phyloP scores from a whole-genome alignment of 345 rosid genomes.

The Pistacia atlantica region DNA sequence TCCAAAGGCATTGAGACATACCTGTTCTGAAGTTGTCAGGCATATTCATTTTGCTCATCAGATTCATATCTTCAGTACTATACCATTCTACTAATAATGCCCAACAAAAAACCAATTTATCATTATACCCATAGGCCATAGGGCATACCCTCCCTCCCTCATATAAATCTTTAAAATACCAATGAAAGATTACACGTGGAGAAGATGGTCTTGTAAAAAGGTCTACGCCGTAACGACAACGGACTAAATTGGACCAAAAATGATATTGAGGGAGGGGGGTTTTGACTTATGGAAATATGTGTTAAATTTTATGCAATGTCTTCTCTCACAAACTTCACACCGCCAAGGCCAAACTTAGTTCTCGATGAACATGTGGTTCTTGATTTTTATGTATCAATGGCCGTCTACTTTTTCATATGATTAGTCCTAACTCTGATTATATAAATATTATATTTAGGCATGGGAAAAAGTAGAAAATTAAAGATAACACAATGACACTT shows the following conservation, averaged over 20 bases:
- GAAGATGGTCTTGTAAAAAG: conserved; percentile 7
- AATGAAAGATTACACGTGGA: conserved; percentile 27
- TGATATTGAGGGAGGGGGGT: conserved; percentile 15
- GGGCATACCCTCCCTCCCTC: too few relatives aligned
- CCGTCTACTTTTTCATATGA: too few relatives aligned
- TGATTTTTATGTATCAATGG: too few relatives aligned
- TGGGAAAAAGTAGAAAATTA: not conserved
- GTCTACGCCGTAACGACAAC: conserved; percentile 57
- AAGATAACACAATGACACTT: not conserved
- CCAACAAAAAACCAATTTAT: too few relatives aligned
- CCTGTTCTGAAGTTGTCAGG: conserved; percentile 1
- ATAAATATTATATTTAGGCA: not conserved
- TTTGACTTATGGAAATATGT: conserved; percentile 34
- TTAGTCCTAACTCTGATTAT: too few relatives aligned
- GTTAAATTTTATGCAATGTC: not conserved
- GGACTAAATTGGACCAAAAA: conserved; percentile 23
- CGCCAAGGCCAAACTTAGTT: not conserved
- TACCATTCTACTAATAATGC: too few relatives aligned
- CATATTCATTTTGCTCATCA: too few relatives aligned
- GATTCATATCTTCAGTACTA: too few relatives aligned
- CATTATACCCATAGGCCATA: too few relatives aligned
- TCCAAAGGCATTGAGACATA: not conserved
- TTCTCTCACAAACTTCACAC: not conserved
- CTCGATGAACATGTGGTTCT: too few relatives aligned
- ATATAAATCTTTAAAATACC: too few relatives aligned